phyloP scores from a whole-genome alignment of 108 stramenopile species.

The Aurantiochytrium sp. region DNA sequence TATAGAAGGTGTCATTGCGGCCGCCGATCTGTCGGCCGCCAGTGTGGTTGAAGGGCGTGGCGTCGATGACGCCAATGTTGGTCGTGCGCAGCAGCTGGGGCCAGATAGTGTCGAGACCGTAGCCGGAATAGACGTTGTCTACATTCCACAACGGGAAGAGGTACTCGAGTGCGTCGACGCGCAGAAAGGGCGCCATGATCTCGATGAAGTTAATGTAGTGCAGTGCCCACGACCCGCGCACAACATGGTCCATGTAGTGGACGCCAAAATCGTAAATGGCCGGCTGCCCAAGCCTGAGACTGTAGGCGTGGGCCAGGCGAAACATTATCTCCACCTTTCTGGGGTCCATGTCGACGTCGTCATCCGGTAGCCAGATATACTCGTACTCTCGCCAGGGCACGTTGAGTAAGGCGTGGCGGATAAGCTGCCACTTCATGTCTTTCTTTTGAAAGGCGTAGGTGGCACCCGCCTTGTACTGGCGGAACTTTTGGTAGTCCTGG shows the following conservation, averaged over 20 bases:
- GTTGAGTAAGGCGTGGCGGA: neutral
- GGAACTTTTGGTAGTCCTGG: neutral
- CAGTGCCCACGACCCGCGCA: neutral
- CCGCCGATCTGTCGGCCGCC: neutral
- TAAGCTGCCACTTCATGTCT: neutral
- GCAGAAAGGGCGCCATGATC: conserved; percentile 15
- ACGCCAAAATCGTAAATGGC: neutral
- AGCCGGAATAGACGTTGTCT: neutral
- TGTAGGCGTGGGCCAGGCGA: neutral
- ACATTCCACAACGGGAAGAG: neutral
- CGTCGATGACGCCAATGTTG: conserved; percentile 9
- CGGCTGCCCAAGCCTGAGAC: neutral
- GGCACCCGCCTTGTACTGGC: neutral
- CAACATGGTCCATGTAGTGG: neutral
- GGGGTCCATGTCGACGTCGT: neutral
- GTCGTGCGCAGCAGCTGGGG: neutral
- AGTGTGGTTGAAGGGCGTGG: conserved; percentile 5
- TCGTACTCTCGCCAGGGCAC: neutral
- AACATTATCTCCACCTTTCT: neutral
- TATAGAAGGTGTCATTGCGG: neutral
- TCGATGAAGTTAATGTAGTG: conserved; percentile 20
- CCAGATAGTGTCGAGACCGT: neutral
- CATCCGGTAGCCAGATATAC: conserved; percentile 10
- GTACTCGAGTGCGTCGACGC: neutral
- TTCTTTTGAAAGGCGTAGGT: conserved; percentile 1